Evolutionary conservation across 176 grass and related monocot species (phyloP), one percentile per base, ranked within the genome.

Genomic region (Ampelocalamus luodianensis): DNA sequence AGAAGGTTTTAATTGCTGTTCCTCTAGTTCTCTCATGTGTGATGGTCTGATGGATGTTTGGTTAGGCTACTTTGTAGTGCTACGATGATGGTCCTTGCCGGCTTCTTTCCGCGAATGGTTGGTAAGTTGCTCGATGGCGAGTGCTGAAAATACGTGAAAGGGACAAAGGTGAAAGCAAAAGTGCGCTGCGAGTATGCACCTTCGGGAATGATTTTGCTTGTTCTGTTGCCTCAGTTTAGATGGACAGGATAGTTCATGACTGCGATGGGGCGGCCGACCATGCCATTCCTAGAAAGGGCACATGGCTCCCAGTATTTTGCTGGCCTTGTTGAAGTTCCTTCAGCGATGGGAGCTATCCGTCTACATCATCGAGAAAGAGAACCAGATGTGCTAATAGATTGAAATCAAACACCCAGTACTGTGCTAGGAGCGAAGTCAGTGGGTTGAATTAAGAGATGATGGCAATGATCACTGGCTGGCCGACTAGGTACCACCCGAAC

Each of bases 241-340:
- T 56, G 38, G 23, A 18, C 22, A 10, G 20, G 36, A 61, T 58
- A 24, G 45, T 5, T 70, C 59, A 5, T 14, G 72, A 72, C n/a
- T 1, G 62, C 62, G 29, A 76, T 26, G 76, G 43, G 12, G 54
- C 56, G 64, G 72, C 79, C 83, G 79, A 73, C 83, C 88, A 72
- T 10, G 48, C 83, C 79, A 20, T 90, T 67, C 32, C 18, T 48
- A 17, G 58, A 42, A n/a, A n/a, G n/a, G n/a, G n/a, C n/a, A 42
- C 82, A 22, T 49, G 68, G 48, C 39, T 37, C 3, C 5, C 23
- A 29, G 36, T 46, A 29, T 51, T 18, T 10, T 43, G 42, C 42
- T 43, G 42, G 8, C 42, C 63, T 46, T 68, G 37, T 23, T 20
- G 27, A 68, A 12, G 34, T 40, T 54, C 13, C 17, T 18, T 76